Evolutionary conservation across 768 basidiomycete genomes (phyloP).

Genomic region (Mycena galopus): DNA sequence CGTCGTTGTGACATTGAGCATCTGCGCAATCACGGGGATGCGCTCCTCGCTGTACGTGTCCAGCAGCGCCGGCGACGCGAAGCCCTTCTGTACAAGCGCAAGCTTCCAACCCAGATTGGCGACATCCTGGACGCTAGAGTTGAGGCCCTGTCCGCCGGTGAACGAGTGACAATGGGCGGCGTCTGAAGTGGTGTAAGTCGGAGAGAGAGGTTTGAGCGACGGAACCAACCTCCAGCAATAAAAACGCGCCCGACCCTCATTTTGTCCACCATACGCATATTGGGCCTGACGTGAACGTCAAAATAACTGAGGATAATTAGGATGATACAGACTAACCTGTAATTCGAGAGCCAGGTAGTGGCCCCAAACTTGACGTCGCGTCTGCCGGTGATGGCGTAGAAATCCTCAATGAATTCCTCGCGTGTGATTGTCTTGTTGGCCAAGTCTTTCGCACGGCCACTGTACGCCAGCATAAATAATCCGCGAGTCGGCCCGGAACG

Average conservation of each 20-base stretch:
- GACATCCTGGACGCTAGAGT: conserved; percentile 52
- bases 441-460: conserved; percentile 12
- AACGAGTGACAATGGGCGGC: conserved; percentile 62
- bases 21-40: conserved; percentile 59
- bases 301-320: not conserved
- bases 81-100: conserved; percentile 54
- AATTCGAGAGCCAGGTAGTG: conserved; percentile 42
- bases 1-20: conserved; percentile 50
- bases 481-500: no score
- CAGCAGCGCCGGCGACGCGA: conserved; percentile 51
- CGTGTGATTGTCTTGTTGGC: conserved; percentile 24
- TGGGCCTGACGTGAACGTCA: conserved; percentile 45
- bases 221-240: conserved; percentile 57
- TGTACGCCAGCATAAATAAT: not conserved
- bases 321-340: no score
- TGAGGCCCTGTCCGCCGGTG: conserved; percentile 58
- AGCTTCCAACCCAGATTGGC: conserved; percentile 63
- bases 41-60: conserved; percentile 57
- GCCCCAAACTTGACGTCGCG: conserved; percentile 50
- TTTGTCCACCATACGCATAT: conserved; percentile 60
- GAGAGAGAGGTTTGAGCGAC: not conserved
- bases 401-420: conserved; percentile 43
- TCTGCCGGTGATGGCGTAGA: no score
- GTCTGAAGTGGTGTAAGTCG: conserved; percentile 46
- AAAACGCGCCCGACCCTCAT: conserved; percentile 62